Percentiles rank a stretch among this genome's conserved stretches.
Conservation (phyloP, 176 grass and related monocot genomes). For the Echinochloa phyllopogon region DNA sequence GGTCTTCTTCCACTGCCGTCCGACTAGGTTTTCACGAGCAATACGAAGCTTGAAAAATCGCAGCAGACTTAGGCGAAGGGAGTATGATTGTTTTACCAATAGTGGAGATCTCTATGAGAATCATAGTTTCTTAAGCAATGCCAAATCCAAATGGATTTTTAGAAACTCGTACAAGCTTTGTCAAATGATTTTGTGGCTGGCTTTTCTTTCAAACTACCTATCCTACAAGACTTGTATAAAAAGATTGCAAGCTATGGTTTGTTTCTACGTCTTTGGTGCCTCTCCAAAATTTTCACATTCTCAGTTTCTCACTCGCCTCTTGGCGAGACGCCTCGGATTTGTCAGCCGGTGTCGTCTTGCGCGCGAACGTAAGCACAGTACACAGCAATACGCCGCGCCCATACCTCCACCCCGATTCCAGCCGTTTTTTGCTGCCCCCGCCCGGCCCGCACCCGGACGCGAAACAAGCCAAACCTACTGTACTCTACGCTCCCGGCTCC, state of each 20-base stretch:
- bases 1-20: too few species aligned
- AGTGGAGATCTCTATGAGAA: too few species aligned
- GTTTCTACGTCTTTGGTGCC: too few species aligned
- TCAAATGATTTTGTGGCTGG: not conserved
- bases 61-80: too few species aligned
- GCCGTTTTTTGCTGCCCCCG: not conserved
- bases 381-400: not conserved
- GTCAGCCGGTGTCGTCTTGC: not conserved
- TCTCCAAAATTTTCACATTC: too few species aligned
- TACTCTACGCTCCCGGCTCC: not conserved
- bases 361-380: not conserved
- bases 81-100: too few species aligned
- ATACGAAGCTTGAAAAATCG: too few species aligned
- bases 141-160: too few species aligned
- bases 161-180: not conserved
- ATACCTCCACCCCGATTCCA: constrained; percentile 31
- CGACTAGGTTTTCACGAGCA: too few species aligned
- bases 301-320: too few species aligned
- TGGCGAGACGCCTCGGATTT: not conserved
- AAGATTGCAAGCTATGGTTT: not conserved
- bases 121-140: too few species aligned
- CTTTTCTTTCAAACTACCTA: not conserved
- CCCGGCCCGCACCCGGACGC: not conserved
- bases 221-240: not conserved
- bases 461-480: not conserved